A percentile compares a stretch with the other conserved stretches of the same genome.
Evolutionary conservation across 75 land plant species (phyloP).

Genomic region (Picea glauca): DNA sequence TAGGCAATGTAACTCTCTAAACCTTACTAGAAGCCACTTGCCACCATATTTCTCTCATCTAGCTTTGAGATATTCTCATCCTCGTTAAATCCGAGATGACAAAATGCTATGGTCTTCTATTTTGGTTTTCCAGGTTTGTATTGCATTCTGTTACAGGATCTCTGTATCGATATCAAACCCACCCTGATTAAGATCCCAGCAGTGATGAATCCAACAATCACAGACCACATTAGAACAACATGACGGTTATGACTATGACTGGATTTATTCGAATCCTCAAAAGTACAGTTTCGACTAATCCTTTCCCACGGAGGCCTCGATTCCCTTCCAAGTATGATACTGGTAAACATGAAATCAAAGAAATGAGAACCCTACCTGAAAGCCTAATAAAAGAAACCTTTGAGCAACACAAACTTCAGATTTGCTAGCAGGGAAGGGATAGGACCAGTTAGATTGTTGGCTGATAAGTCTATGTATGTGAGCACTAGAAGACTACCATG

Average conservation of each 20-base stretch:
- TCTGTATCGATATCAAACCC: slow-evolving; percentile 19
- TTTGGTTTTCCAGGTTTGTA: slow-evolving; percentile 9
- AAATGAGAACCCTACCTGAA: too few species aligned
- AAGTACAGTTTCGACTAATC: too few species aligned
- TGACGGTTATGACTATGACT: not conserved
- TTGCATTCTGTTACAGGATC: slow-evolving; percentile 2
- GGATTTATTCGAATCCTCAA: too few species aligned
- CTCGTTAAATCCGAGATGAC: slow-evolving; percentile 53
- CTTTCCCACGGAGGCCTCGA: too few species aligned
- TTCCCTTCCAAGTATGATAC: too few species aligned
- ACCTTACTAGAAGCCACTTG: slow-evolving; percentile 56
- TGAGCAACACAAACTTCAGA: too few species aligned
- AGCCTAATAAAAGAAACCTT: too few species aligned
- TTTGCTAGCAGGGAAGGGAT: too few species aligned
- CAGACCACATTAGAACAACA: slow-evolving; percentile 13
- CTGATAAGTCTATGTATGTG: too few species aligned
- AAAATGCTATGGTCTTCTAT: slow-evolving; percentile 42
- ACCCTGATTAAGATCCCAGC: slow-evolving; percentile 15
- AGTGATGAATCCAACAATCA: slow-evolving; percentile 28
- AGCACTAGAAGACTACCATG: too few species aligned
- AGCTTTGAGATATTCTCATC: slow-evolving; percentile 40
- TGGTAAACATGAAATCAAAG: too few species aligned
- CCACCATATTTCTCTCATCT: slow-evolving; percentile 51
- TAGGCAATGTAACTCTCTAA: slow-evolving; percentile 37
- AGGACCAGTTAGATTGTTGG: too few species aligned